Evolutionary conservation across 2,329 filamentous ascomycete genomes (phyloP), one percentile per base, ranked within the genome.

Genomic region (Stagonosporopsis vannaccii): DNA sequence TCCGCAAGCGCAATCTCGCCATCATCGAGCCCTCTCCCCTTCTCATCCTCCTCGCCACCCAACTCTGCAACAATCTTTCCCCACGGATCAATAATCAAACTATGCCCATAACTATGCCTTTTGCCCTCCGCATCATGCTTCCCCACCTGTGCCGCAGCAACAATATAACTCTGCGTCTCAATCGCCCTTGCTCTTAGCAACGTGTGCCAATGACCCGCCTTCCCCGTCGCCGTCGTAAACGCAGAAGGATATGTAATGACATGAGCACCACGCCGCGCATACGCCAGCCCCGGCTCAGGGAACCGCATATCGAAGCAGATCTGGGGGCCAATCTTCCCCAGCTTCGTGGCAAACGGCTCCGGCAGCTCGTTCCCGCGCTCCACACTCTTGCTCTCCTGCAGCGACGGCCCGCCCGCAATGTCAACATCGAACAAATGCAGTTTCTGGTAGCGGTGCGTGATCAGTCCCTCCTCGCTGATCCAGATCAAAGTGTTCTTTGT

Each of bases 261-360:
- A 60, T 97, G 87, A 1, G 92, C 91, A 20, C 84, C 81, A 51
- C 86, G 84, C 6, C 84, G 78, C 25, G 85, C 84, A 17, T 96
- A 82, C 1, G 86, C 82, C 9, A 95, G 75, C 0, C 86, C 85
- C 8, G 90, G 84, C 71, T 96, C 91, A 0, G 92, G 86, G 71
- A 95, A 96, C 1, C 92, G 86, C 60, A 97, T 78, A 78, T 97
- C 94, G 75, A 97, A 97, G 78, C 94, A 97, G 59, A 97, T 96
- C 50, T 90, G 82, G 59, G 89, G 82, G 19, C 92, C 94, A 19
- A 97, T 82, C 32, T 85, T 86, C 13, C 93, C 93, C 11, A 96
- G 72, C 0, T 85, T 78, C 0, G 88, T 90, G n/a, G 85, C 78
- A 68, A 95, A 92, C 0, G 92, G 92, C 3, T 85, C 74, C 1